Base-by-base conservation (phyloP, 306 rosid species). In the Glycine soja region DNA sequence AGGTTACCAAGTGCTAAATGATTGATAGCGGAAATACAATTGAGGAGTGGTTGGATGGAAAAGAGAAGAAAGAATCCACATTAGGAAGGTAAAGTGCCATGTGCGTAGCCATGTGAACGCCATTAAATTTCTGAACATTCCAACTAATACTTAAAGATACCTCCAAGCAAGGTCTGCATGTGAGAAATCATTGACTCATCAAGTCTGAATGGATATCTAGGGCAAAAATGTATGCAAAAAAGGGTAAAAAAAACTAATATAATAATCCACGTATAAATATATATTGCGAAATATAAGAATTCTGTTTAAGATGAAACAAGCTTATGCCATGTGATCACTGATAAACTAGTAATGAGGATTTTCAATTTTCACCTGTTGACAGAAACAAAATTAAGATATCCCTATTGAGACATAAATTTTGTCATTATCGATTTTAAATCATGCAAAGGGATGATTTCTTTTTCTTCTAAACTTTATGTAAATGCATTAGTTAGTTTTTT, bases 71-170 rank as follows among this genome's bases (percentile, higher is more conserved):
- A 68, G 86, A 82, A 80, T n/a, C 74, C 79, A 73, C 46, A 74
- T 83, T 76, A 74, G 87, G 79, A 83, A 79, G 77, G 76, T 78
- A 81, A 24, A 83, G 86, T 79, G 83, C 73, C 96, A 91, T 91
- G 93, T 94, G 97, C 82, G 67, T 32, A 72, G 89, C 91, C 98
- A 94, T 89, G 98, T 92, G 97, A 90, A 85, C 81, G 45, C 80
- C 86, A 91, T 86, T 86, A 74, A 80, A 89, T 77, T 81, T 89
- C 74, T 74, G 82, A 71, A 81, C 85, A 24, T 61, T 70, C 83
- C 69, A 70, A 69, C 77, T 80, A 32, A 81, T 76, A 45, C 83
- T 75, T 80, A 16, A 82, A 79, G 78, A 78, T 64, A 83, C 76
- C 63, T 58, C 84, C 85, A 85, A 89, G 82, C 82, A 80, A 81